phyloP scores from a whole-genome alignment of 495 filamentous ascomycete species.

The Schizothecium vesticola region DNA sequence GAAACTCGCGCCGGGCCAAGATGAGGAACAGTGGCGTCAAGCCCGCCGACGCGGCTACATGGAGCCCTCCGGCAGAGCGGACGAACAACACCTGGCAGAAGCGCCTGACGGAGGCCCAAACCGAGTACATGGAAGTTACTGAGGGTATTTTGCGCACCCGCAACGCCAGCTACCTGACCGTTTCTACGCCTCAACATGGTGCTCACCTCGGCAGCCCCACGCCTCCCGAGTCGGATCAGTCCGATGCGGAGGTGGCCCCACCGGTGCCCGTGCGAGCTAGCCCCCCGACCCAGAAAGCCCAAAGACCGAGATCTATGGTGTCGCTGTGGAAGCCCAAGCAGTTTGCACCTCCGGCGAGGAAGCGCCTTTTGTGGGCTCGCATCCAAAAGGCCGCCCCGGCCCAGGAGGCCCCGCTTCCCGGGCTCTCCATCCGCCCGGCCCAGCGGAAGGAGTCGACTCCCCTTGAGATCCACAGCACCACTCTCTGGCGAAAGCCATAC shows the following conservation, averaged over 20 bases:
- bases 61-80: slow-evolving; percentile 15
- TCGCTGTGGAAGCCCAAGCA: slow-evolving; percentile 22
- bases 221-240: slow-evolving; percentile 42
- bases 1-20: slow-evolving; percentile 30
- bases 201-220: slow-evolving; percentile 45
- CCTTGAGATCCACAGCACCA: slow-evolving; percentile 33
- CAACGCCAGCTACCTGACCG: slow-evolving; percentile 36
- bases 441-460: slow-evolving; percentile 27
- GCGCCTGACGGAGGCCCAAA: slow-evolving; percentile 36
- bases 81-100: slow-evolving; percentile 27
- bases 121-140: slow-evolving; percentile 40
- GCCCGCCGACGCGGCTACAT: slow-evolving; percentile 14
- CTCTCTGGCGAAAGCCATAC: slow-evolving; percentile 39
- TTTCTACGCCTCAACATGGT: slow-evolving; percentile 24
- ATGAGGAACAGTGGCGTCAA: slow-evolving; percentile 26
- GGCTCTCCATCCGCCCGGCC: slow-evolving; percentile 27
- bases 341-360: not conserved
- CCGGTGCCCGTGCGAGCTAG: not conserved
- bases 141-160: slow-evolving; percentile 32
- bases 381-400: slow-evolving; percentile 8
- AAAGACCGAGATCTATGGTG: not conserved
- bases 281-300: not conserved
- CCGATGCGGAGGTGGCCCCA: slow-evolving; percentile 24
- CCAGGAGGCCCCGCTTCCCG: slow-evolving; percentile 20
- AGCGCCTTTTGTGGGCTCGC: slow-evolving; percentile 14